A percentile compares a stretch with the other conserved stretches of the same genome.
phyloP scores from a whole-genome alignment of 148 eudicot genomes.

The Cornus kousa region DNA sequence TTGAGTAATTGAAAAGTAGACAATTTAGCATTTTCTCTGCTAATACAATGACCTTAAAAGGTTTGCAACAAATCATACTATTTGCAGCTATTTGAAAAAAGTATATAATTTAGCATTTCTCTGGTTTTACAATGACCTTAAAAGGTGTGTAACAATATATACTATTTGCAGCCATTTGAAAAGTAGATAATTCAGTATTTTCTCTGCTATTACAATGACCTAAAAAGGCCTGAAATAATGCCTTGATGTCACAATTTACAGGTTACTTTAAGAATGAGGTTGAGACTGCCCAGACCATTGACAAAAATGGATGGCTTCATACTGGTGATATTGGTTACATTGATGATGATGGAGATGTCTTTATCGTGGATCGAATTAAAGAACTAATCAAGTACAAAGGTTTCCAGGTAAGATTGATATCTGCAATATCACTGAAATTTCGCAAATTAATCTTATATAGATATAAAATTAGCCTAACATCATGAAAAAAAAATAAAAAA shows the following conservation, averaged over 20 bases:
- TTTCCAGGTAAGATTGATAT: constrained; percentile 55
- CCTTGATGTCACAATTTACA: constrained; percentile 10
- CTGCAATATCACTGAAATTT: too few relatives aligned
- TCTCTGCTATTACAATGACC: not conserved
- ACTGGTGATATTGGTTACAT: constrained; percentile 93
- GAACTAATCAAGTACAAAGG: constrained; percentile 96
- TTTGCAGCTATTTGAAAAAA: too few relatives aligned
- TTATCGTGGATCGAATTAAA: constrained; percentile 88
- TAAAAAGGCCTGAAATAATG: not conserved
- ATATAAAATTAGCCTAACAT: too few relatives aligned
- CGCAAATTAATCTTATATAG: too few relatives aligned
- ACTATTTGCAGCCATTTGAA: too few relatives aligned
- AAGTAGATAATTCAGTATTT: too few relatives aligned
- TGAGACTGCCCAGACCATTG: constrained; percentile 74
- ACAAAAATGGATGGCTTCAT: constrained; percentile 86
- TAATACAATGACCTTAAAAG: not conserved
- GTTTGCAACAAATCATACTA: not conserved
- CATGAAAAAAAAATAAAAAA: too few relatives aligned
- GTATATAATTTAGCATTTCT: not conserved
- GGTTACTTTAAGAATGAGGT: constrained; percentile 83
- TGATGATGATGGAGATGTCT: constrained; percentile 90
- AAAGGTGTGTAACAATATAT: not conserved
- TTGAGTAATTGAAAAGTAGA: too few relatives aligned
- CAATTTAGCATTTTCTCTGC: not conserved
- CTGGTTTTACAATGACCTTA: too few relatives aligned